A percentile compares a stretch with the other conserved stretches of the same genome.
Conservation (phyloP, 495 filamentous ascomycete genomes). For the Tuber calosporum region DNA sequence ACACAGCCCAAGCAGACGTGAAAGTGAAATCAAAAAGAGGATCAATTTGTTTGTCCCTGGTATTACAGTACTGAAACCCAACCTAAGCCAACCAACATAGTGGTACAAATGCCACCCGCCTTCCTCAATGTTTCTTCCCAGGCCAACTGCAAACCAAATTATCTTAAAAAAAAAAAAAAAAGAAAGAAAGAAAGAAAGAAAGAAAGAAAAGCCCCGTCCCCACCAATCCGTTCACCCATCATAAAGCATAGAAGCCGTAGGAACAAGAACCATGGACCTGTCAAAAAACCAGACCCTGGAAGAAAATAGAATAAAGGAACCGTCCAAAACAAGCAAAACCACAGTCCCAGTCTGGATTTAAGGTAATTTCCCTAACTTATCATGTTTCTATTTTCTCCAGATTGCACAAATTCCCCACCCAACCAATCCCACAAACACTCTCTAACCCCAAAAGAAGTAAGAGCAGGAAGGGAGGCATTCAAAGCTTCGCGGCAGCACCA, state of each 20-base stretch:
- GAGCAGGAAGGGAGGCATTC: constrained; percentile 10
- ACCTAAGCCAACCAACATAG: background rate
- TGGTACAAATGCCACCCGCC: no score
- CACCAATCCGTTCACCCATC: background rate
- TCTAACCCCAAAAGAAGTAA: background rate
- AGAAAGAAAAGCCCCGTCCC: background rate
- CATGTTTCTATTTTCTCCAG: background rate
- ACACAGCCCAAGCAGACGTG: background rate
- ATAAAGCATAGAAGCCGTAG: background rate
- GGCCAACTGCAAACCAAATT: background rate
- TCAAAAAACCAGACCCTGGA: background rate
- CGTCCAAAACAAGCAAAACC: background rate
- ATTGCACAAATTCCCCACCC: background rate
- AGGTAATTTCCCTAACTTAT: background rate
- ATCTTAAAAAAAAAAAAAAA: no score
- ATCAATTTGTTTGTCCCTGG: background rate
- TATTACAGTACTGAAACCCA: background rate
- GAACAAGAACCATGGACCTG: background rate
- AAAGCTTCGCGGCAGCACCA: constrained; percentile 36
- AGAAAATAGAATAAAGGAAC: background rate
- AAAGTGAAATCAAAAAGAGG: background rate
- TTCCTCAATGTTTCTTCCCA: background rate
- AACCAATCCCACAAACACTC: background rate
- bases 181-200: no score
- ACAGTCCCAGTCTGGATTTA: background rate